phyloP scores from a whole-genome alignment of 139 green algal species.

The Chlorella sp. region DNA sequence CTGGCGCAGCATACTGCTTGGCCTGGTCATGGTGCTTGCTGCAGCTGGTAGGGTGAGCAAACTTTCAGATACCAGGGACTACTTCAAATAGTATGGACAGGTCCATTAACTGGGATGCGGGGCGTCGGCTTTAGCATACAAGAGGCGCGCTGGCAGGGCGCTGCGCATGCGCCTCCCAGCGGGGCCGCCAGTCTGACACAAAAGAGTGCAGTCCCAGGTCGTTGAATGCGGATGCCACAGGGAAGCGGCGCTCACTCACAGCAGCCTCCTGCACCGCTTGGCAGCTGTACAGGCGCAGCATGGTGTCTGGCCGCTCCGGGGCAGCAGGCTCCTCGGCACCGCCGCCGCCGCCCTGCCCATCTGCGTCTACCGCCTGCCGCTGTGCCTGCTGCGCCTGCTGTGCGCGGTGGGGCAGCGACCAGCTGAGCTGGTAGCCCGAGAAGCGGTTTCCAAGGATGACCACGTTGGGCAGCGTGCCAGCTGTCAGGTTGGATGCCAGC shows the following conservation, averaged over 20 bases:
- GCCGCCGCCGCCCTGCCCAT: neutral
- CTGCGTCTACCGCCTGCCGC: neutral
- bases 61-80: too few relatives aligned
- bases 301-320: neutral
- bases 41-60: too few relatives aligned
- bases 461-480: slow-evolving; percentile 45
- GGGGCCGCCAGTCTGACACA: neutral
- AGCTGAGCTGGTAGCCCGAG: neutral
- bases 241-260: slow-evolving; percentile 45
- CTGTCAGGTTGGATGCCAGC: slow-evolving; percentile 54
- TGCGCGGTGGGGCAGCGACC: neutral
- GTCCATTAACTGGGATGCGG: too few relatives aligned
- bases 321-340: neutral
- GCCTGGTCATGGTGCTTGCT: too few relatives aligned
- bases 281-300: slow-evolving; percentile 31
- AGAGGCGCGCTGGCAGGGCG: too few relatives aligned
- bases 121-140: too few relatives aligned
- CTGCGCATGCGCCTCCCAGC: too few relatives aligned
- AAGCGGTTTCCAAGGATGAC: slow-evolving; percentile 65
- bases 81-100: too few relatives aligned
- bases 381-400: neutral
- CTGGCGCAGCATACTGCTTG: too few relatives aligned
- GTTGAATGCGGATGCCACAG: slow-evolving; percentile 61
- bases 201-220: slow-evolving; percentile 62
- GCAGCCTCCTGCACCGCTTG: slow-evolving; percentile 14